Percentiles rank a stretch among this genome's conserved stretches.
Evolutionary conservation across 371 early-diverging fungal genomes (phyloP).

Genomic region (Mucor mucedo): DNA sequence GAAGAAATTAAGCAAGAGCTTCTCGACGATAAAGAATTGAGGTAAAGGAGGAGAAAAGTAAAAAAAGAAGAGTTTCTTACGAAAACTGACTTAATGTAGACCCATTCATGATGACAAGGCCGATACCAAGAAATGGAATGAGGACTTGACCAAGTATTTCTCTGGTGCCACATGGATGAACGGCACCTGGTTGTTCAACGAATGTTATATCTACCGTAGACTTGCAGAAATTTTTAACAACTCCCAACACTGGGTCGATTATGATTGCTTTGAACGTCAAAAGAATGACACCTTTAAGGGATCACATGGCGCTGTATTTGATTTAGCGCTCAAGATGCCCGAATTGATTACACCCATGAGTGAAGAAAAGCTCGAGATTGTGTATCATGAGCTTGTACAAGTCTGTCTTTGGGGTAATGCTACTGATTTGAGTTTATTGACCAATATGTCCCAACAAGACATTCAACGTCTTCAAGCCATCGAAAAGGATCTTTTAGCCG

Average conservation of each 20-base stretch:
- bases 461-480: slow-evolving; percentile 72
- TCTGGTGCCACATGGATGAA: slow-evolving; percentile 65
- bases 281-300: slow-evolving; percentile 74
- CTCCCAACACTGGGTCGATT: slow-evolving; percentile 65
- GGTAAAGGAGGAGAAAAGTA: slow-evolving; percentile 34
- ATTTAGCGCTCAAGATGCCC: slow-evolving; percentile 64
- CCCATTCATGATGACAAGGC: slow-evolving; percentile 61
- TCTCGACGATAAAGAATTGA: slow-evolving; percentile 64
- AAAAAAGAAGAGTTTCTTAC: background rate
- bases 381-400: slow-evolving; percentile 74
- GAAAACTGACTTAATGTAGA: slow-evolving; percentile 30
- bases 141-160: slow-evolving; percentile 57
- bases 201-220: slow-evolving; percentile 86
- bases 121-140: slow-evolving; percentile 73
- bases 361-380: slow-evolving; percentile 47
- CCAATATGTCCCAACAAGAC: slow-evolving; percentile 71
- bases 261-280: slow-evolving; percentile 77
- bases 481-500: slow-evolving; percentile 42
- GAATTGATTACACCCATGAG: slow-evolving; percentile 42
- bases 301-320: slow-evolving; percentile 66
- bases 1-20: slow-evolving; percentile 72
- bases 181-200: slow-evolving; percentile 81
- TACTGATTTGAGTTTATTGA: slow-evolving; percentile 82
- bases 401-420: slow-evolving; percentile 91
- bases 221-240: slow-evolving; percentile 64